phyloP scores from a whole-genome alignment of 169 alveolate species.

The Plasmodium fragile region DNA sequence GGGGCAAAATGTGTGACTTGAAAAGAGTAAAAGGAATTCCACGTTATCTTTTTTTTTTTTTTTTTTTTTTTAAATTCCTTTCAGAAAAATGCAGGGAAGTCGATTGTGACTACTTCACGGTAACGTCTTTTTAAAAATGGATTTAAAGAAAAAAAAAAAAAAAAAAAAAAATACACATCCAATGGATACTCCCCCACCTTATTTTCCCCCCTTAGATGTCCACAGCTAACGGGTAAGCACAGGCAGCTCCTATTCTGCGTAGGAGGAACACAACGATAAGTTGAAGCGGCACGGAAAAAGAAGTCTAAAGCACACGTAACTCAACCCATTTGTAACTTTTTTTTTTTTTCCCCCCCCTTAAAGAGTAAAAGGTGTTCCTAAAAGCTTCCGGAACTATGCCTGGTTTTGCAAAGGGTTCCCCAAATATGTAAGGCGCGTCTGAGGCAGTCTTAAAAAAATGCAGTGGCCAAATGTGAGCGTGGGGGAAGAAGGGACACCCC shows the following conservation, averaged over 20 bases:
- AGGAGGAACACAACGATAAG: not conserved
- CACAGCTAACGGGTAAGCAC: constrained; percentile 75
- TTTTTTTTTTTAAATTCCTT: constrained; percentile 17
- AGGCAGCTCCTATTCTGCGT: not conserved
- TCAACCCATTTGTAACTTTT: not conserved
- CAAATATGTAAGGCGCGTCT: constrained; percentile 49
- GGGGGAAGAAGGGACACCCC: not conserved
- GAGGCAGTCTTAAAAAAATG: not conserved
- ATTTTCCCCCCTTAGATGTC: constrained; percentile 53
- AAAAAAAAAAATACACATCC: not conserved
- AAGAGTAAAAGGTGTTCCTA: constrained; percentile 66
- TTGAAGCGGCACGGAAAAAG: not conserved
- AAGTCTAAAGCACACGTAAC: not conserved
- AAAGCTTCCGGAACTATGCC: constrained; percentile 66
- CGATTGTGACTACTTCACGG: constrained; percentile 72
- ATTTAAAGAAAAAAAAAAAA: not conserved
- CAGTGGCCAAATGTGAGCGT: not conserved
- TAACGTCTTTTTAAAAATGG: constrained; percentile 9
- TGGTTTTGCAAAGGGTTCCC: constrained; percentile 77
- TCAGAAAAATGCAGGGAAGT: constrained; percentile 63
- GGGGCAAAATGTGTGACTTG: not conserved
- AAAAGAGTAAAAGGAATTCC: not conserved
- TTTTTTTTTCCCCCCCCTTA: not conserved
- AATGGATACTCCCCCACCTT: not conserved
- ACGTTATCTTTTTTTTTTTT: not conserved